Evolutionary conservation across 2,329 filamentous ascomycete species (phyloP).

Genomic region (Trematosphaeria pertusa): DNA sequence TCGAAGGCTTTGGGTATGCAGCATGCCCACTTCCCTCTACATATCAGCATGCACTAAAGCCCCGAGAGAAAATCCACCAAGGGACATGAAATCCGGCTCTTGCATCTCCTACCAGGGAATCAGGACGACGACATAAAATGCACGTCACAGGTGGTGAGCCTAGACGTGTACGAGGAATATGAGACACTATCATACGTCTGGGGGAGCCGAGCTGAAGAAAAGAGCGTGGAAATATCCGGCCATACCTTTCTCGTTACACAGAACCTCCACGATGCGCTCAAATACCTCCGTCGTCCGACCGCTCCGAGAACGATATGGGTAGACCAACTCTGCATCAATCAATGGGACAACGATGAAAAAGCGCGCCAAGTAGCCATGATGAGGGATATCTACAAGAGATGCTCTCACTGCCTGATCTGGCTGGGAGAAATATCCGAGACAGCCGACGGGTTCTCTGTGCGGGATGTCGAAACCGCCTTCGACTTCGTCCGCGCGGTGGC

Average conservation of each 20-base stretch:
- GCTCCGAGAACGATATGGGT: constrained; percentile 25
- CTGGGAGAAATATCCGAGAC: constrained; percentile 24
- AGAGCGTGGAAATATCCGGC: constrained; percentile 1
- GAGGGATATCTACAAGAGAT: constrained; percentile 32
- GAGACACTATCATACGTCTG: constrained; percentile 13
- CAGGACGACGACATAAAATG: neutral
- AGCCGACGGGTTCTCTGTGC: neutral
- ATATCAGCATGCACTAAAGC: no score
- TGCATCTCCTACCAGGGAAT: neutral
- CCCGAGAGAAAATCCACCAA: no score
- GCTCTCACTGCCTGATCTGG: constrained; percentile 30
- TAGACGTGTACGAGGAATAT: neutral
- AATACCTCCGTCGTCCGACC: constrained; percentile 15
- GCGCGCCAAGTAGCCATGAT: constrained; percentile 32
- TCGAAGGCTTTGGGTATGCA: no score
- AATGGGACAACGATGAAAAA: constrained; percentile 29
- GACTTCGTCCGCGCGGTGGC: constrained; percentile 19
- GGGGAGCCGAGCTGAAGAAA: neutral
- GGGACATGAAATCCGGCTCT: neutral
- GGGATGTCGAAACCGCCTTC: constrained; percentile 17
- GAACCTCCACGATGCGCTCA: constrained; percentile 7
- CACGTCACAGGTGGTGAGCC: neutral
- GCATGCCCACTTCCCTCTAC: no score
- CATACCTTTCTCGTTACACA: constrained; percentile 4
- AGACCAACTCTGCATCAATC: constrained; percentile 41